Evolutionary conservation across 257 asterid species (phyloP).

Genomic region (Ilex asprella): DNA sequence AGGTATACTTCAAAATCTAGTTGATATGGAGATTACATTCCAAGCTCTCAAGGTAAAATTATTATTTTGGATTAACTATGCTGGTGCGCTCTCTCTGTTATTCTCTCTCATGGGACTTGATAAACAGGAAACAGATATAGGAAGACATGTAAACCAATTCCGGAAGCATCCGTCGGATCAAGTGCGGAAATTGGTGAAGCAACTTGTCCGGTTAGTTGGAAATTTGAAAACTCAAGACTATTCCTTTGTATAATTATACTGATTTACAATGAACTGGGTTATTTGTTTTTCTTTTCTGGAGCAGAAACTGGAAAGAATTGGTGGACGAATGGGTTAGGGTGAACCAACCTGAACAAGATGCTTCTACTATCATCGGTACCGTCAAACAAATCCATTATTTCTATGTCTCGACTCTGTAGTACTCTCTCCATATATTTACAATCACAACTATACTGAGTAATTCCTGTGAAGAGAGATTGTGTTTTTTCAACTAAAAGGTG

Average conservation of each 20-base stretch:
- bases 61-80: background rate
- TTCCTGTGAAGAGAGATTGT: too few species aligned
- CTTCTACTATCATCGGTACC: conserved; percentile 61
- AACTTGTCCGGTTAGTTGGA: conserved; percentile 65
- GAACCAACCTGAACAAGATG: conserved; percentile 48
- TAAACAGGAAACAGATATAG: conserved; percentile 80
- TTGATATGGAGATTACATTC: conserved; percentile 86
- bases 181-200: conserved; percentile 81
- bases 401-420: background rate
- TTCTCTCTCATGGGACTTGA: background rate
- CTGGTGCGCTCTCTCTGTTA: too few species aligned
- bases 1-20: conserved; percentile 65
- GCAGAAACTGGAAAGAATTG: conserved; percentile 90
- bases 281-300: conserved; percentile 6
- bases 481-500: conserved; percentile 4
- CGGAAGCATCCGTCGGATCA: conserved; percentile 77
- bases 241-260: background rate
- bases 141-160: conserved; percentile 77
- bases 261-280: background rate
- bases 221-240: background rate
- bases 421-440: background rate
- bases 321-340: conserved; percentile 94
- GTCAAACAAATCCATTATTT: background rate
- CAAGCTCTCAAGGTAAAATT: conserved; percentile 70
- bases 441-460: too few species aligned